Conservation (phyloP, 2,329 filamentous ascomycete species). For the Cercospora sp. region DNA sequence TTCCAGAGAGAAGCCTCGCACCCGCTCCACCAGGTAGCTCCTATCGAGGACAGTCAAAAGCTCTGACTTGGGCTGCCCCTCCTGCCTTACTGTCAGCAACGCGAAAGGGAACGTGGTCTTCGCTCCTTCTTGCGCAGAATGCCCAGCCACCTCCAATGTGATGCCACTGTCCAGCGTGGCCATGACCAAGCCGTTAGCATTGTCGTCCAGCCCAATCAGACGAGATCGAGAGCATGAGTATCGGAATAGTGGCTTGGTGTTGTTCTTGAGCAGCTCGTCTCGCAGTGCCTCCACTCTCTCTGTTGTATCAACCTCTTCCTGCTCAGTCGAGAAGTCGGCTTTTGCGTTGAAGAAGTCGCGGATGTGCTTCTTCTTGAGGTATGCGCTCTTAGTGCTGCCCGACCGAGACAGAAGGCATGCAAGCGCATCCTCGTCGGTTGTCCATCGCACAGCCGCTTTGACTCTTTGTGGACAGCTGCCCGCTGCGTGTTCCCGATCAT, state of each 20-base stretch:
- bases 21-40: conserved; percentile 50
- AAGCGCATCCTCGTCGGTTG: conserved; percentile 34
- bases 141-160: conserved; percentile 40
- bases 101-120: conserved; percentile 51
- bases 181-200: conserved; percentile 46
- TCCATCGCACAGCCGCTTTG: conserved; percentile 35
- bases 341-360: conserved; percentile 42
- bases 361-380: conserved; percentile 48
- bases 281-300: conserved; percentile 37
- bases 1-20: conserved; percentile 57
- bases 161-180: conserved; percentile 53
- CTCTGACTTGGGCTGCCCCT: conserved; percentile 44
- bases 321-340: conserved; percentile 30
- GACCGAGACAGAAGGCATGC: conserved; percentile 29
- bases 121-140: conserved; percentile 17
- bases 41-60: conserved; percentile 49
- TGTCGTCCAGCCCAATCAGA: conserved; percentile 52
- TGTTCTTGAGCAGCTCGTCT: conserved; percentile 49
- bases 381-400: conserved; percentile 32
- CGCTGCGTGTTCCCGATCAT: conserved; percentile 39
- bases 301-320: conserved; percentile 28
- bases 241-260: conserved; percentile 51
- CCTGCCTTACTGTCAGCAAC: conserved; percentile 53
- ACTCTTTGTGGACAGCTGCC: conserved; percentile 37
- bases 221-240: conserved; percentile 50